These are phyloP conservation scores for Hyphopichia pseudoburtonii DNA, from an alignment of 1,139 yeast species.

Conservation along the genomic window DNA sequence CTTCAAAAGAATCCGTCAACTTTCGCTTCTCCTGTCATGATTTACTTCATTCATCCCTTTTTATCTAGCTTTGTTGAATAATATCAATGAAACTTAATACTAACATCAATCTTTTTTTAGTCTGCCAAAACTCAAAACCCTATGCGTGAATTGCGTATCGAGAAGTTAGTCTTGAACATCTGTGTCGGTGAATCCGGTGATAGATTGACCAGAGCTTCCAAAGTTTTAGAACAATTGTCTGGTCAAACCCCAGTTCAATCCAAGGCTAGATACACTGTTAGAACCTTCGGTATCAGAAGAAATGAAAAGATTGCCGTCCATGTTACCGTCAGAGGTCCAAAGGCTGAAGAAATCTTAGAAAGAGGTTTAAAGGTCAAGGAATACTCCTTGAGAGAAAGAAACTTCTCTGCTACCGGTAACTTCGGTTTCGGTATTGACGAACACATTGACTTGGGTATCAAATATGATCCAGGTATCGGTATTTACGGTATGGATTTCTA, in stretches of 20 bases:
- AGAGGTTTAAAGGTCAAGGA: constrained; percentile 99
- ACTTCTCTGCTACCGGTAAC: constrained; percentile 99
- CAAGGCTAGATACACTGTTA: constrained; percentile 99
- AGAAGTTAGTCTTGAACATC: constrained; percentile 98
- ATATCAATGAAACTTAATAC: constrained; percentile 6
- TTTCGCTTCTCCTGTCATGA: not conserved
- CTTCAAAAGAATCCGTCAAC: no score
- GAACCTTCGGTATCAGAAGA: constrained; percentile 99
- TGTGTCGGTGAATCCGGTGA: constrained; percentile 99
- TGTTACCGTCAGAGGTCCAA: constrained; percentile 99
- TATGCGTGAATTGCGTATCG: constrained; percentile 99
- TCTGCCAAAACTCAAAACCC: constrained; percentile 49
- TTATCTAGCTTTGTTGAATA: no score
- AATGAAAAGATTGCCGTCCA: constrained; percentile 99
- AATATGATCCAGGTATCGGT: constrained; percentile 99
- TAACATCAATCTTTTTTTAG: constrained; percentile 15
- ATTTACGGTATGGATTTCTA: constrained; percentile 99
- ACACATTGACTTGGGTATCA: constrained; percentile 99
- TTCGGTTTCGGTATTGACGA: constrained; percentile 99
- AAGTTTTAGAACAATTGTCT: constrained; percentile 98
- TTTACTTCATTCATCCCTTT: not conserved
- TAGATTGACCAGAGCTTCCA: constrained; percentile 99
- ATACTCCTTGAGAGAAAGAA: constrained; percentile 90
- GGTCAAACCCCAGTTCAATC: constrained; percentile 99
- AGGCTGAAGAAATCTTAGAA: constrained; percentile 99